Conservation (phyloP, 371 early-diverging fungal genomes). For the Mortierella sp. region DNA sequence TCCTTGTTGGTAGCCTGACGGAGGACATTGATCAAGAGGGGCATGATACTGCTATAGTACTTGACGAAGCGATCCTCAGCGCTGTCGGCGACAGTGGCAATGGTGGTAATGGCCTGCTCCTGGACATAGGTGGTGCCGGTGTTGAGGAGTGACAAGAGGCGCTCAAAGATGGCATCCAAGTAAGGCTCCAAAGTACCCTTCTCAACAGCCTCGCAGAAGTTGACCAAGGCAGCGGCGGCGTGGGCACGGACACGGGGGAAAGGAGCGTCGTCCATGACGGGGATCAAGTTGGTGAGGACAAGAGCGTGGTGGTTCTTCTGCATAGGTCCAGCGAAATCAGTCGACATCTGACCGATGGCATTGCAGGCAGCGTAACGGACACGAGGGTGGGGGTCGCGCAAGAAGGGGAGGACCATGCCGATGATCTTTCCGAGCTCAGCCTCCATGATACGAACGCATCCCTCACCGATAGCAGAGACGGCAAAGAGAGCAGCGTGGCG, state of each 20-base stretch:
- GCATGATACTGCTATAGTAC: constrained; percentile 96
- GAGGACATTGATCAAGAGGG: constrained; percentile 89
- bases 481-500: constrained; percentile 96
- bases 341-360: constrained; percentile 96
- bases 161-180: constrained; percentile 90
- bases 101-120: constrained; percentile 97
- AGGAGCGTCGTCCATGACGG: constrained; percentile 87
- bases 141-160: constrained; percentile 85
- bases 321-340: constrained; percentile 92
- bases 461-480: constrained; percentile 96
- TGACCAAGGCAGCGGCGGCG: constrained; percentile 97
- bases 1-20: constrained; percentile 86
- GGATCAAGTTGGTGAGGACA: constrained; percentile 85
- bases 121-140: constrained; percentile 91
- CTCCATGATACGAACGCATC: constrained; percentile 94
- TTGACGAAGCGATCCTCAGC: constrained; percentile 90
- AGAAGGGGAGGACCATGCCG: constrained; percentile 82
- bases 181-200: constrained; percentile 87
- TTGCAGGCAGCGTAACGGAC: constrained; percentile 98
- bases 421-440: constrained; percentile 89
- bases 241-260: constrained; percentile 91
- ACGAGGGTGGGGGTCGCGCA: constrained; percentile 95
- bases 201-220: constrained; percentile 93
- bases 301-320: constrained; percentile 86
- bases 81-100: constrained; percentile 97